Percentiles rank a stretch among this genome's conserved stretches.
Evolutionary conservation across 164 flowering plant genomes (phyloP).

Genomic region (Nymphaea colorata): DNA sequence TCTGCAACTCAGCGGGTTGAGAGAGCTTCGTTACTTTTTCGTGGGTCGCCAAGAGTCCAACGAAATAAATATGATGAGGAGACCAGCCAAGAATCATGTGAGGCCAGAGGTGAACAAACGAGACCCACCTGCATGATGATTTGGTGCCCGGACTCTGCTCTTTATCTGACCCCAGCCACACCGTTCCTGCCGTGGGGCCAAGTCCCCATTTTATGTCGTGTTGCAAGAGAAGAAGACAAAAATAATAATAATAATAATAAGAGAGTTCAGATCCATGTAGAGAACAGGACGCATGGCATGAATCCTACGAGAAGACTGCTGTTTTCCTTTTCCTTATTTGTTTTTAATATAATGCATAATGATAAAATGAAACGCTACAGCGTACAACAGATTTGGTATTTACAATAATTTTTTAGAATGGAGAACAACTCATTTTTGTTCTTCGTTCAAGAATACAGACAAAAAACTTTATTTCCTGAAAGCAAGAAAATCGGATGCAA

Average conservation of each 20-base stretch:
- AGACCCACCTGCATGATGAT: neutral
- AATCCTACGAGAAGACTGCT: too few species aligned
- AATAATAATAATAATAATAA: too few species aligned
- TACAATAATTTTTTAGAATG: neutral
- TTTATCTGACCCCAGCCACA: too few species aligned
- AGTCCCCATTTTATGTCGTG: too few species aligned
- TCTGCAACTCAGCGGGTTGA: too few species aligned
- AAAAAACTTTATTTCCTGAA: neutral
- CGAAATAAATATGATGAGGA: neutral
- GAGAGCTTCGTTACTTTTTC: neutral
- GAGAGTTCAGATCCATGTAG: too few species aligned
- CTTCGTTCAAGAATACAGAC: neutral
- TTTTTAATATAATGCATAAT: too few species aligned
- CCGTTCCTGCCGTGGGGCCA: too few species aligned
- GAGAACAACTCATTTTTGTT: neutral
- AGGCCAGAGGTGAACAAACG: neutral
- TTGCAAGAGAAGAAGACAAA: too few species aligned
- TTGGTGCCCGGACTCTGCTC: neutral
- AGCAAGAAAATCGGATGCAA: neutral
- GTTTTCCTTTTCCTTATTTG: too few species aligned
- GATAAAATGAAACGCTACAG: too few species aligned
- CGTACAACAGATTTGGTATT: neutral
- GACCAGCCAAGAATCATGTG: neutral
- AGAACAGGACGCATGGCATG: too few species aligned
- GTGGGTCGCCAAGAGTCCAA: neutral